A percentile compares a stretch with the other conserved stretches of the same genome.
These are phyloP conservation scores for Yarrowia alimentaria DNA, from an alignment of 805 yeast species.

Conservation along the genomic window DNA sequence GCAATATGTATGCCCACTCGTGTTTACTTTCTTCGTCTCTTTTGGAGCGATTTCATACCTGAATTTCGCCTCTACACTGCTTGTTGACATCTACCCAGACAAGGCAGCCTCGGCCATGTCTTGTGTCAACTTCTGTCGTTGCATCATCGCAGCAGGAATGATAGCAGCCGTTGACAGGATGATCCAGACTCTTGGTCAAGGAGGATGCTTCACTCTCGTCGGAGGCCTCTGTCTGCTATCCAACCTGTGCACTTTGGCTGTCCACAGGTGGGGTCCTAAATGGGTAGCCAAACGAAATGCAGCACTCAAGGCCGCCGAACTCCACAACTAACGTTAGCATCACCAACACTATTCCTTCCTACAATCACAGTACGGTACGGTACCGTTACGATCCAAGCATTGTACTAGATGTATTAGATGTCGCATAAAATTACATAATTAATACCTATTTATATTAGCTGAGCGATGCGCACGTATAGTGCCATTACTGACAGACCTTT, in stretches of 20 bases:
- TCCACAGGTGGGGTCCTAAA: constrained; percentile 24
- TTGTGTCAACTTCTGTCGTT: constrained; percentile 67
- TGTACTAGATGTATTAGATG: too few species aligned
- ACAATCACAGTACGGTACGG: too few species aligned
- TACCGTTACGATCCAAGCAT: too few species aligned
- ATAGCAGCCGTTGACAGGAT: constrained; percentile 65
- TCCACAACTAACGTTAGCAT: too few species aligned
- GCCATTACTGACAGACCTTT: too few species aligned
- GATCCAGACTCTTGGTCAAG: constrained; percentile 56
- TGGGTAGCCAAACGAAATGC: constrained; percentile 16
- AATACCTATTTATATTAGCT: too few species aligned
- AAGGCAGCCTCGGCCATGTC: constrained; percentile 74
- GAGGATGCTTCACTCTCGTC: constrained; percentile 77
- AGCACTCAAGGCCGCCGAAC: too few species aligned
- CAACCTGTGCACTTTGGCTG: constrained; percentile 1
- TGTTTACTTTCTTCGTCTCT: constrained; percentile 58
- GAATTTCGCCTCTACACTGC: constrained; percentile 49
- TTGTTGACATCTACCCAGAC: constrained; percentile 74
- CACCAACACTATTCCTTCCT: too few species aligned
- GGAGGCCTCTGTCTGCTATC: constrained; percentile 43
- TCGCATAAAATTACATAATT: too few species aligned
- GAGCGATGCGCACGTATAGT: too few species aligned
- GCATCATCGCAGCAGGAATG: constrained; percentile 68
- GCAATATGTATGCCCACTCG: constrained; percentile 54
- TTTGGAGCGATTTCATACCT: constrained; percentile 49